These are phyloP conservation scores for Chloranthus sessilifolius DNA, from an alignment of 164 flowering plant species.

Conservation along the genomic window DNA sequence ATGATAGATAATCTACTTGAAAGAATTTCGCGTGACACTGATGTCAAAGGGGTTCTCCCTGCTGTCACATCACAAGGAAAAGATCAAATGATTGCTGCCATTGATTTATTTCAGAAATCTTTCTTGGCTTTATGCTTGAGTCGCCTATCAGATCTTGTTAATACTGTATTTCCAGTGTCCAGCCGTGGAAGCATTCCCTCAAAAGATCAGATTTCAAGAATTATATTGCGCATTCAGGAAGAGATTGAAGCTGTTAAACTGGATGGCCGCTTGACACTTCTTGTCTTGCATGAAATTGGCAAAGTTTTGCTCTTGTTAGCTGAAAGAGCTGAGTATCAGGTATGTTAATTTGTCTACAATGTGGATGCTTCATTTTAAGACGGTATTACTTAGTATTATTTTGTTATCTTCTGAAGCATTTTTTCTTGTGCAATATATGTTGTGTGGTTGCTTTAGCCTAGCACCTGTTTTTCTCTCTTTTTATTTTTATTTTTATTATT, in stretches of 20 bases:
- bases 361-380: neutral
- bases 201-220: slow-evolving; percentile 80
- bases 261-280: slow-evolving; percentile 83
- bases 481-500: too few species aligned
- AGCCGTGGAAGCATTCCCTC: slow-evolving; percentile 84
- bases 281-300: slow-evolving; percentile 75
- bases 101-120: slow-evolving; percentile 80
- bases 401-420: neutral
- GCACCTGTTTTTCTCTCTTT: too few species aligned
- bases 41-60: slow-evolving; percentile 87
- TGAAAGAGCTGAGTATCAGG: slow-evolving; percentile 93
- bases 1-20: slow-evolving; percentile 85
- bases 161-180: slow-evolving; percentile 73
- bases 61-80: slow-evolving; percentile 74
- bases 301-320: slow-evolving; percentile 75
- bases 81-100: slow-evolving; percentile 68
- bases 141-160: slow-evolving; percentile 82
- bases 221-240: slow-evolving; percentile 72
- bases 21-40: slow-evolving; percentile 86
- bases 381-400: neutral
- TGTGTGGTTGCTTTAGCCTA: too few species aligned
- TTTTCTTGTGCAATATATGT: neutral
- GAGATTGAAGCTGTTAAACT: slow-evolving; percentile 90
- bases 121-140: slow-evolving; percentile 73
- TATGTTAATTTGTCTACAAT: slow-evolving; percentile 19